These are phyloP conservation scores for Fomitopsis pinicola DNA, from an alignment of 1,284 basidiomycete genomes.

Conservation along the genomic window DNA sequence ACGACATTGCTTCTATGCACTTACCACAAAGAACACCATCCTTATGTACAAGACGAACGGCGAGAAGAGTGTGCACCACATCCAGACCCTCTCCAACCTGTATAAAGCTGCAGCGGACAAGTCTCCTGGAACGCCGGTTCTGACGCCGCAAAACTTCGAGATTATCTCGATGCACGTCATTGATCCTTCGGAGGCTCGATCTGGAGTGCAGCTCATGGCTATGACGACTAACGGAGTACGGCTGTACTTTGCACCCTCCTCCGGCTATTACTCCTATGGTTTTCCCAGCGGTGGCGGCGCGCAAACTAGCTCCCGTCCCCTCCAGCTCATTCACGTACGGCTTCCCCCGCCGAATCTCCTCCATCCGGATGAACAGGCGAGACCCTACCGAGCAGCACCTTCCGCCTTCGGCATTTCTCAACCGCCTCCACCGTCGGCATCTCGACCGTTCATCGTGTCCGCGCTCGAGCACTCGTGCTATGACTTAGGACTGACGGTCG, in stretches of 20 bases:
- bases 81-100: slow-evolving; percentile 65
- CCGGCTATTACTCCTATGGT: slow-evolving; percentile 38
- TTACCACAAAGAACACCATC: slow-evolving; percentile 67
- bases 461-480: slow-evolving; percentile 58
- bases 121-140: slow-evolving; percentile 65
- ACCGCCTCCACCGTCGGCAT: slow-evolving; percentile 35
- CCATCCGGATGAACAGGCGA: slow-evolving; percentile 68
- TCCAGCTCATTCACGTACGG: slow-evolving; percentile 74
- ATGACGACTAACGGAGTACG: slow-evolving; percentile 77
- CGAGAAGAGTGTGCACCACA: slow-evolving; percentile 61
- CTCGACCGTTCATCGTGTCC: slow-evolving; percentile 53
- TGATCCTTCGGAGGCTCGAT: slow-evolving; percentile 56
- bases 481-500: slow-evolving; percentile 58
- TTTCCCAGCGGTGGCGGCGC: slow-evolving; percentile 30
- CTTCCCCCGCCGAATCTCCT: slow-evolving; percentile 73
- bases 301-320: slow-evolving; percentile 37
- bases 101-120: slow-evolving; percentile 73
- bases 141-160: slow-evolving; percentile 64
- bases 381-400: slow-evolving; percentile 38
- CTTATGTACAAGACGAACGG: slow-evolving; percentile 59
- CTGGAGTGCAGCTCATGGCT: slow-evolving; percentile 72
- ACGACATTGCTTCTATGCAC: slow-evolving; percentile 71
- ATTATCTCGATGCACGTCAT: slow-evolving; percentile 65
- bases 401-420: slow-evolving; percentile 43
- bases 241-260: slow-evolving; percentile 70